A percentile compares a stretch with the other conserved stretches of the same genome.
These are phyloP conservation scores for Recurvomyces mirabilis DNA, from an alignment of 495 filamentous ascomycete genomes.

Conservation along the genomic window DNA sequence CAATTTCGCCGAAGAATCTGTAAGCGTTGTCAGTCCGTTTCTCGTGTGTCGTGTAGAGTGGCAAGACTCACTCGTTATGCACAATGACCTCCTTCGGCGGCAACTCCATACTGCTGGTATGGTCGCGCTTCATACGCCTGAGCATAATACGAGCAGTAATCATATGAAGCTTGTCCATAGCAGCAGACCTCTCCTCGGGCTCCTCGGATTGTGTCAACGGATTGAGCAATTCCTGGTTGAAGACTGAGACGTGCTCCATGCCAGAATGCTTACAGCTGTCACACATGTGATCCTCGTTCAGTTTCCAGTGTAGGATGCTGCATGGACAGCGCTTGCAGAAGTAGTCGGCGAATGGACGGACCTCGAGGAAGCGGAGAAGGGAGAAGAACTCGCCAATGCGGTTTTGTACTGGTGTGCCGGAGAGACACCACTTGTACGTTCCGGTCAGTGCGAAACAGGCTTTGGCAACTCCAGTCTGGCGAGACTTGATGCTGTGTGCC, in stretches of 20 bases:
- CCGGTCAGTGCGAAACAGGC: conserved; percentile 83
- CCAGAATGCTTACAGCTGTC: conserved; percentile 51
- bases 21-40: not conserved
- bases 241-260: conserved; percentile 82
- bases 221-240: conserved; percentile 90
- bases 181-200: conserved; percentile 45
- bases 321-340: conserved; percentile 80
- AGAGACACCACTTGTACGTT: conserved; percentile 86
- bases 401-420: conserved; percentile 89
- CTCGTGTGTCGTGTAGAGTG: not conserved
- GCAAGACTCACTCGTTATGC: conserved; percentile 55
- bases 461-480: conserved; percentile 79
- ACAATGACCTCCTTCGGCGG: conserved; percentile 88
- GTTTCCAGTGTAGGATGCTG: conserved; percentile 69
- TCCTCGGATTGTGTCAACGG: conserved; percentile 49
- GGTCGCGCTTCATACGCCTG: conserved; percentile 79
- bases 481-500: conserved; percentile 89
- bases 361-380: conserved; percentile 76
- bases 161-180: conserved; percentile 68
- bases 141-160: conserved; percentile 89
- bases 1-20: conserved; percentile 72
- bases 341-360: conserved; percentile 81
- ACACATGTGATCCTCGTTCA: conserved; percentile 57
- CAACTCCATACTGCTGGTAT: conserved; percentile 86
- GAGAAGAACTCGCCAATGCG: conserved; percentile 97